Percentiles rank a stretch among this genome's conserved stretches.
Evolutionary conservation across 345 rosid species (phyloP).

Genomic region (Camelina laxa): DNA sequence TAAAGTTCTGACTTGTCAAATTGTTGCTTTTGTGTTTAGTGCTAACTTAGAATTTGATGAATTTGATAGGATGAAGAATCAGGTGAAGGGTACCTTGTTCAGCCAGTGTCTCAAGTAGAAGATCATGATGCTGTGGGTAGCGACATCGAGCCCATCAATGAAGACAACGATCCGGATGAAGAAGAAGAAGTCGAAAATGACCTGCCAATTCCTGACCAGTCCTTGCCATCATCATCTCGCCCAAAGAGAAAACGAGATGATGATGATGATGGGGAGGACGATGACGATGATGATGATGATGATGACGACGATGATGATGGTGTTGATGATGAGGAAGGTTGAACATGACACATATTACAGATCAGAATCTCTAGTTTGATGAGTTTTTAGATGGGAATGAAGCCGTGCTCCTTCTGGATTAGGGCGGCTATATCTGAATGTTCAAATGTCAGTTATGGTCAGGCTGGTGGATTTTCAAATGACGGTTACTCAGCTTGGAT

Average conservation of each 20-base stretch:
- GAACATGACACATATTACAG: background rate
- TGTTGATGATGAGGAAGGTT: slow-evolving; percentile 39
- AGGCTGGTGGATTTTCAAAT: slow-evolving; percentile 38
- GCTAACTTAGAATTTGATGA: background rate
- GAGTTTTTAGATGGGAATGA: background rate
- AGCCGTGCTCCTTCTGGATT: slow-evolving; percentile 1
- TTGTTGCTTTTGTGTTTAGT: background rate
- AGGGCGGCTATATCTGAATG: slow-evolving; percentile 24
- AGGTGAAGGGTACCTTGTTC: slow-evolving; percentile 66
- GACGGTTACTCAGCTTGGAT: slow-evolving; percentile 33
- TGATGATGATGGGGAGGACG: slow-evolving; percentile 41
- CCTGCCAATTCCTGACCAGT: slow-evolving; percentile 45
- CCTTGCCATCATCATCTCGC: slow-evolving; percentile 54
- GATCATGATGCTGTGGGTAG: slow-evolving; percentile 54
- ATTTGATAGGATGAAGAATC: slow-evolving; percentile 64
- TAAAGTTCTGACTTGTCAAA: background rate
- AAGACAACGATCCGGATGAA: slow-evolving; percentile 55
- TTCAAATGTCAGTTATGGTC: slow-evolving; percentile 39
- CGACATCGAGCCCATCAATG: slow-evolving; percentile 56
- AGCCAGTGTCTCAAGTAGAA: slow-evolving; percentile 58
- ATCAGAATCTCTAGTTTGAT: slow-evolving; percentile 19
- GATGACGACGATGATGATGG: slow-evolving; percentile 26
- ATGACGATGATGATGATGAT: slow-evolving; percentile 43
- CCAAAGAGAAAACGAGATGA: slow-evolving; percentile 62
- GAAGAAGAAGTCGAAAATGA: slow-evolving; percentile 57